Base-by-base conservation (phyloP, 2,329 filamentous ascomycete species). In the Arthrobotrys sinensis region DNA sequence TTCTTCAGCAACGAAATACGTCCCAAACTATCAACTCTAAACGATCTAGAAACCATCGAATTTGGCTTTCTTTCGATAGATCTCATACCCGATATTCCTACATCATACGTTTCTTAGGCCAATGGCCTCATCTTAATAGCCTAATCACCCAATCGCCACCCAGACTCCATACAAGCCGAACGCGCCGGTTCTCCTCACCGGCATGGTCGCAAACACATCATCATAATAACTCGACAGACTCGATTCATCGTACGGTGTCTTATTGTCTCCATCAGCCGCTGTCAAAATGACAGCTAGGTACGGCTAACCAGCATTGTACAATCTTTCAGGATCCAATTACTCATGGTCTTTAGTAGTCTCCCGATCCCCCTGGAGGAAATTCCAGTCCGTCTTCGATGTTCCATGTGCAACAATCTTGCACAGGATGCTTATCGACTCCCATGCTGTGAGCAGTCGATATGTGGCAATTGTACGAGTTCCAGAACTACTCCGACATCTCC, bases 401-500 rank as follows among this genome's bases (percentile, higher is more conserved):
- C 93, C 65, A 93, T 93, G 81, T 99, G 96, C 86, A 96, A 92
- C 86, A 94, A 93, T 84, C 88, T 98, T 75, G 94, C 94, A 34
- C 87, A 97, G 80, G 96, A 97, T 84, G 93, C 95, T 7, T 97
- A 93, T 84, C 92, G 94, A 80, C 87, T 97, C 32, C 93, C 94
- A 0, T 99, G 96, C 85, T 99, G 96, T 85, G 96, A 97, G 83
- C 95, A 97, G 83, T 91, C 92, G 46, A 97, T 98, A 75, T 98
- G 96, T 87, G 92, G 95, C 83, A 88, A 87, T 80, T 99, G 96
- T 97, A 86, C 83, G 91, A 85, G 32, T 11, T 60, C 60, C 50
- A 55, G 16, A 21, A 38, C 40, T 34, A 19, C 65, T 73, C 40
- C 60, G 28, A 10, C 38, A 36, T 34, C 3, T 34, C 4, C 14